A percentile compares a stretch with the other conserved stretches of the same genome.
phyloP scores from a whole-genome alignment of 805 yeast species.

The Wickerhamiella hasegawae region DNA sequence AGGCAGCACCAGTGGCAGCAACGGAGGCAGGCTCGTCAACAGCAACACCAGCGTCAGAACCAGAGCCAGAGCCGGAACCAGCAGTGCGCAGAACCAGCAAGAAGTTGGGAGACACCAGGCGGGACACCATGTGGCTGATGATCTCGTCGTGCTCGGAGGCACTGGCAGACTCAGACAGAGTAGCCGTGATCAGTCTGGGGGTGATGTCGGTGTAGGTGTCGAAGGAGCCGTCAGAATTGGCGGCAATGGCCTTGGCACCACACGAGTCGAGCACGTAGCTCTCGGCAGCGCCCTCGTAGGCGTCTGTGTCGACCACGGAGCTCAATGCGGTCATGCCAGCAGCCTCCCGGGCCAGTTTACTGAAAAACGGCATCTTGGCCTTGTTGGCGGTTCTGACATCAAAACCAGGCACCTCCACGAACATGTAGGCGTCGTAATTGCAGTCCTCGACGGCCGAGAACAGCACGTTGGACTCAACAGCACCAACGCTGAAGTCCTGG shows the following conservation, averaged over 20 bases:
- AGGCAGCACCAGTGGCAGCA: background rate
- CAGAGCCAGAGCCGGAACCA: background rate
- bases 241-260: conserved; percentile 30
- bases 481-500: conserved; percentile 11
- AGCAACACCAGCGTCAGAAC: background rate
- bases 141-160: conserved; percentile 13
- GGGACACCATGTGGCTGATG: conserved; percentile 17
- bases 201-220: conserved; percentile 47
- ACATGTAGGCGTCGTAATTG: conserved; percentile 38
- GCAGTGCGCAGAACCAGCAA: conserved; percentile 20
- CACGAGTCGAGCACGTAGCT: conserved; percentile 27
- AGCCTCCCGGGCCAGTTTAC: conserved; percentile 13
- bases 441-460: conserved; percentile 22
- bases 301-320: conserved; percentile 5
- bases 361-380: conserved; percentile 17
- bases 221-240: conserved; percentile 28
- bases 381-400: conserved; percentile 25
- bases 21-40: no score
- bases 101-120: conserved; percentile 21
- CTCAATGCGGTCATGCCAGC: conserved; percentile 5
- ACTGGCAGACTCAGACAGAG: conserved; percentile 29
- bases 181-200: conserved; percentile 44
- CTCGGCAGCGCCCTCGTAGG: conserved; percentile 5
- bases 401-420: conserved; percentile 41
- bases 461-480: conserved; percentile 9